phyloP scores from a whole-genome alignment of 2,329 filamentous ascomycete genomes.

The Pyrenophora seminiperda region DNA sequence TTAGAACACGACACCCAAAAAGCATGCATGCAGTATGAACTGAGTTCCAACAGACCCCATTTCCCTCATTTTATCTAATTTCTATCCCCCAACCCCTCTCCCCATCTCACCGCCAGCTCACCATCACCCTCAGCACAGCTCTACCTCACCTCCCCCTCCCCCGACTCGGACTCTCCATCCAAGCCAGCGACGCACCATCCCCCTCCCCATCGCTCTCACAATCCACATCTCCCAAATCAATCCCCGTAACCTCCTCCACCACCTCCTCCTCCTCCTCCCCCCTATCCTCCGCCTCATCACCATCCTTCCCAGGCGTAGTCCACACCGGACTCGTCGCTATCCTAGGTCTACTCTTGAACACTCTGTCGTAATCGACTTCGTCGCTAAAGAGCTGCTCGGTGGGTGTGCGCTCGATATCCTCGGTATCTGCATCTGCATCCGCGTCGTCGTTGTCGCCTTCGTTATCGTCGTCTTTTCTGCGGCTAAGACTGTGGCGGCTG shows the following conservation, averaged over 20 bases:
- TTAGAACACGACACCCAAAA: too few relatives aligned
- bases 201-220: slow-evolving; percentile 34
- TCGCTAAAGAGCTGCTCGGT: slow-evolving; percentile 72
- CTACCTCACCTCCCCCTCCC: slow-evolving; percentile 3
- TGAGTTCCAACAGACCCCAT: too few relatives aligned
- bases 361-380: slow-evolving; percentile 75
- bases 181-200: slow-evolving; percentile 30
- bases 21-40: too few relatives aligned
- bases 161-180: slow-evolving; percentile 41
- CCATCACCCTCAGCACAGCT: not conserved
- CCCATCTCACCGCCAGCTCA: too few relatives aligned
- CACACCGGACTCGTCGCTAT: slow-evolving; percentile 74
- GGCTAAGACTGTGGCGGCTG: too few relatives aligned
- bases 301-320: slow-evolving; percentile 30
- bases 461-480: too few relatives aligned
- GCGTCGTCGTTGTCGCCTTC: slow-evolving; percentile 25
- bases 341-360: slow-evolving; percentile 84
- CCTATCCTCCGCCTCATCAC: slow-evolving; percentile 39
- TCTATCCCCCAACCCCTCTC: too few relatives aligned
- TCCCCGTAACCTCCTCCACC: slow-evolving; percentile 14
- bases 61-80: too few relatives aligned
- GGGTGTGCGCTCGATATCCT: slow-evolving; percentile 53
- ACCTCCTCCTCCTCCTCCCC: slow-evolving; percentile 38
- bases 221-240: slow-evolving; percentile 23
- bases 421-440: slow-evolving; percentile 1